Evolutionary conservation across 2,329 filamentous ascomycete species (phyloP), one percentile per base, ranked within the genome.

Genomic region (Fusarium tricinctum): DNA sequence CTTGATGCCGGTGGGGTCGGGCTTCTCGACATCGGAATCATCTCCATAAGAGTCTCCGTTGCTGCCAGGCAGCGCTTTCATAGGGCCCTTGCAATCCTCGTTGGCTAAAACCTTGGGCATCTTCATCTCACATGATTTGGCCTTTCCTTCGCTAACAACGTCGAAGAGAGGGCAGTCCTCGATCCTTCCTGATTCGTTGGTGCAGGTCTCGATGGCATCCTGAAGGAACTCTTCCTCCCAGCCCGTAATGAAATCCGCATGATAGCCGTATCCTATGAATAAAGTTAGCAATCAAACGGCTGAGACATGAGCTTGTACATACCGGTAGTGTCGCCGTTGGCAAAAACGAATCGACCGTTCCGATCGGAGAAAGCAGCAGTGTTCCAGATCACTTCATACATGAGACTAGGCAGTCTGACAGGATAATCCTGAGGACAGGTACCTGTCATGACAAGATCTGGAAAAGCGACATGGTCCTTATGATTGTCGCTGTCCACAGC

Each of bases 361-460:
- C 85, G 79, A 58, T 85, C 85, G 28, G 80, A 81, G 78, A 92
- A 97, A 2, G 83, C 83, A 49, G 86, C 79, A 10, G 92, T 96
- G 75, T 90, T 82, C 87, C 89, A 97, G 77, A 97, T 97, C 33
- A 91, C 93, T 82, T 97, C 93, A 77, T 86, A 97, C 78, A 97
- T 91, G 47, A 97, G 84, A 64, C 90, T 90, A 3, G 91, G 89
- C 23, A 96, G 78, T 58, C 92, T 90, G 19, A 84, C 85, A 14
- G 89, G 85, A 75, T 88, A 94, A 10, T 84, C 89, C 2, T 86
- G 76, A 1, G 94, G 93, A 79, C 94, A 97, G 38, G 82, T 83
- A 32, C 94, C 94, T 68, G 88, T 88, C 81, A 92, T 92, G 73
- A 97, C 90, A 14, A 91, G 82, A 71, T 88, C 85, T 1, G 93